Evolutionary conservation across 345 rosid species (phyloP).

Genomic region (Pistacia integerrima): DNA sequence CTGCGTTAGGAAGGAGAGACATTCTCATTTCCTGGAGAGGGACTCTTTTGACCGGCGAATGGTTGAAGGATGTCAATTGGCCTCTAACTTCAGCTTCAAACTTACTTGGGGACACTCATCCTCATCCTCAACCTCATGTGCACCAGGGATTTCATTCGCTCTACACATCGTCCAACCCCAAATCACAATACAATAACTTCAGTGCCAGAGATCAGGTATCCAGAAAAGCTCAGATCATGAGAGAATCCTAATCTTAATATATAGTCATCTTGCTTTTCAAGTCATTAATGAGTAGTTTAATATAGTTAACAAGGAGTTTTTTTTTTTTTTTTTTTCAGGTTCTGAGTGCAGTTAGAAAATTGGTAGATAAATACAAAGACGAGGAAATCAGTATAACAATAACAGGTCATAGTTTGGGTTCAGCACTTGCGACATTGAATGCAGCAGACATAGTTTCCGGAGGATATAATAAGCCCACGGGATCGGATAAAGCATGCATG

Average conservation of each 20-base stretch:
- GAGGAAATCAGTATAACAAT: slow-evolving; percentile 58
- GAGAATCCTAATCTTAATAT: no score
- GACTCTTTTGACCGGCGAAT: background rate
- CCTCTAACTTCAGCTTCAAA: slow-evolving; percentile 11
- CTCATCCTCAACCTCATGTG: slow-evolving; percentile 10
- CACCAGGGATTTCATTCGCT: slow-evolving; percentile 43
- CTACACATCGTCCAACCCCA: slow-evolving; percentile 1
- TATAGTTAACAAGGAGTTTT: no score
- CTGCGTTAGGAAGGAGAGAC: slow-evolving; percentile 35
- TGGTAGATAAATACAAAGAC: slow-evolving; percentile 41
- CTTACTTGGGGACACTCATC: slow-evolving; percentile 16
- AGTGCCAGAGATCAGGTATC: slow-evolving; percentile 44
- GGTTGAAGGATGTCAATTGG: background rate
- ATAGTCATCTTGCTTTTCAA: no score
- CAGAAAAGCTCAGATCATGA: no score
- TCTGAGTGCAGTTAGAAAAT: slow-evolving; percentile 39
- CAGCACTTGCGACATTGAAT: slow-evolving; percentile 47
- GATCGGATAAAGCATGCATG: slow-evolving; percentile 13
- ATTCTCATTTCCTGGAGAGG: slow-evolving; percentile 40
- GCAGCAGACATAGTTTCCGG: slow-evolving; percentile 52
- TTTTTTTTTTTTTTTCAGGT: slow-evolving; percentile 17
- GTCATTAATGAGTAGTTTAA: no score
- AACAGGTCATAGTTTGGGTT: slow-evolving; percentile 65
- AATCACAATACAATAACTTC: slow-evolving; percentile 15
- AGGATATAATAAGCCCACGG: slow-evolving; percentile 26